Conservation (phyloP, 2,329 filamentous ascomycete genomes). For the Colletotrichum cuscutae region DNA sequence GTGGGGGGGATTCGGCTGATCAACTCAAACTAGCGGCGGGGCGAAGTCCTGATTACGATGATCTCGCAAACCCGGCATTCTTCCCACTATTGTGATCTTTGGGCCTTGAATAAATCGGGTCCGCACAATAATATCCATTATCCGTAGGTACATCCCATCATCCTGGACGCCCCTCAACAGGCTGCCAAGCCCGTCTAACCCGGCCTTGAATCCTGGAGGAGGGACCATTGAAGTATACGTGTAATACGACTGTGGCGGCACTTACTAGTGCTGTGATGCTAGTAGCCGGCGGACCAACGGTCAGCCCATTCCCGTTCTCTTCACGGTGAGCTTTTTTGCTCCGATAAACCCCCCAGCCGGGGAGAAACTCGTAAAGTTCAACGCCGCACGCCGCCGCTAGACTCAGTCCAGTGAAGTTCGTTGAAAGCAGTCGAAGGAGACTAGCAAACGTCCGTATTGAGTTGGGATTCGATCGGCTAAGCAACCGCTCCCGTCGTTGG, state of each 20-base stretch:
- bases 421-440: neutral
- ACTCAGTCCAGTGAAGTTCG: neutral
- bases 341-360: neutral
- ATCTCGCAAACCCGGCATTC: constrained; percentile 1
- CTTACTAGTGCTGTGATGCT: neutral
- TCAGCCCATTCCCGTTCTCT: constrained; percentile 4
- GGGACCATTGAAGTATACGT: neutral
- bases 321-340: neutral
- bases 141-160: neutral
- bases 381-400: neutral
- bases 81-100: neutral
- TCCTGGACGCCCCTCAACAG: neutral
- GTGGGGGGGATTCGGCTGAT: constrained; percentile 10
- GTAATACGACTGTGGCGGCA: constrained; percentile 20
- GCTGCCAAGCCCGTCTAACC: constrained; percentile 3
- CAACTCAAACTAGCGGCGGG: constrained; percentile 8
- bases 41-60: constrained; percentile 21
- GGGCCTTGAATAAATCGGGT: neutral
- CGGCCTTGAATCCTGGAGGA: neutral
- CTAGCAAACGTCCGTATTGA: neutral
- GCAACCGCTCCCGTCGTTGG: neutral
- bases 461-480: neutral
- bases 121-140: neutral
- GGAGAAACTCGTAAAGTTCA: neutral
- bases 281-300: neutral